Conservation (phyloP, 148 eudicot genomes). For the Oxyria digyna region DNA sequence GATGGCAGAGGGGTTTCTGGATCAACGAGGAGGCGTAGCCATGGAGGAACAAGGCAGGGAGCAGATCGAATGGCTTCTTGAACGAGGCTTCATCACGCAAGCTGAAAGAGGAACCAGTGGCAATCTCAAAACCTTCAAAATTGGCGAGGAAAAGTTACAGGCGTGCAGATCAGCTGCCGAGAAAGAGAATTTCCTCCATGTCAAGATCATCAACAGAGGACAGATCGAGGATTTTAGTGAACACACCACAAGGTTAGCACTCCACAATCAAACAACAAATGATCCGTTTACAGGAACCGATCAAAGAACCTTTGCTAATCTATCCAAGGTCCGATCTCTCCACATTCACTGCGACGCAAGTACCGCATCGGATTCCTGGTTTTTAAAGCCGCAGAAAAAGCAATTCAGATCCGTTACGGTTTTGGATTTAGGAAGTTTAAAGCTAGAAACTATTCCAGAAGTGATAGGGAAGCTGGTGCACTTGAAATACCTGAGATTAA, state of each 20-base stretch:
- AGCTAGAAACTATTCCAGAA: slow-evolving; percentile 14
- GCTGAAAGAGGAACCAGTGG: not conserved
- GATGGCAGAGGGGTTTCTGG: slow-evolving; percentile 20
- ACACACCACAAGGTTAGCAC: not conserved
- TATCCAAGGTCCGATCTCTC: slow-evolving; percentile 11
- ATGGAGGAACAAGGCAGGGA: slow-evolving; percentile 16
- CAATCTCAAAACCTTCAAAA: slow-evolving; percentile 9
- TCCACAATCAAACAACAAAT: slow-evolving; percentile 3
- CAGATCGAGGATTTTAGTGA: not conserved
- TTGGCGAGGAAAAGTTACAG: not conserved
- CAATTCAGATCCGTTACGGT: slow-evolving; percentile 7
- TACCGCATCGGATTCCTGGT: not conserved
- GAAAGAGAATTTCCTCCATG: not conserved
- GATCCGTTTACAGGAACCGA: not conserved
- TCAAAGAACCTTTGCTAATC: not conserved
- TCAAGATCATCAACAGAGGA: not conserved
- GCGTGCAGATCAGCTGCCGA: not conserved
- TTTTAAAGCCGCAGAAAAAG: not conserved
- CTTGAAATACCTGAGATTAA: slow-evolving; percentile 15
- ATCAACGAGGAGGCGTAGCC: not conserved
- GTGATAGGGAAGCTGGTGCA: slow-evolving; percentile 10
- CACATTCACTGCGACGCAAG: not conserved
- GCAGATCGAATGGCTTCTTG: slow-evolving; percentile 3
- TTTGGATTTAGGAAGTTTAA: slow-evolving; percentile 11
- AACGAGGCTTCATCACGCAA: not conserved